These are phyloP conservation scores for Leptographium radiaticola DNA, from an alignment of 2,329 filamentous ascomycete genomes.

Conservation along the genomic window DNA sequence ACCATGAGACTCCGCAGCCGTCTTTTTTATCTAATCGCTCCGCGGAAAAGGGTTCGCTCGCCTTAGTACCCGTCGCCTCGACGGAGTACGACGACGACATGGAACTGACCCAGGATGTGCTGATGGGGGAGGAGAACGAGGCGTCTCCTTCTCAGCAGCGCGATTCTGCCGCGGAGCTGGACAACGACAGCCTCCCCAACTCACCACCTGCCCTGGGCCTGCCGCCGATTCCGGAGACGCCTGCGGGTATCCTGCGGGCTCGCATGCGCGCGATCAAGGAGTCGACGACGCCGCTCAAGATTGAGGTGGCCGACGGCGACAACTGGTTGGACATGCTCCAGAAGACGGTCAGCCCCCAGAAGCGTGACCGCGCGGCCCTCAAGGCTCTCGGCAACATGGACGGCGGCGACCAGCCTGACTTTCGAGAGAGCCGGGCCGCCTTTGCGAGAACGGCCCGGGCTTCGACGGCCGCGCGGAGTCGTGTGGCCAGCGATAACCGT, in stretches of 20 bases:
- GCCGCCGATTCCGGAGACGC: slow-evolving; percentile 34
- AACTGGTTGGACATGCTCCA: slow-evolving; percentile 92
- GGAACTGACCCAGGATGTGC: slow-evolving; percentile 62
- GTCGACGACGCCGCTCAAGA: slow-evolving; percentile 41
- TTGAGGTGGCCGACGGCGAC: slow-evolving; percentile 55
- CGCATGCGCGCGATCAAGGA: slow-evolving; percentile 51
- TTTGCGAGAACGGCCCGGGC: slow-evolving; percentile 10
- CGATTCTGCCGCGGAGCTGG: slow-evolving; percentile 64
- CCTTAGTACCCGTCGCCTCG: slow-evolving; percentile 36
- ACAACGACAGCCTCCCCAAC: slow-evolving; percentile 20
- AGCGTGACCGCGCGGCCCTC: slow-evolving; percentile 71
- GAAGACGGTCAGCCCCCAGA: slow-evolving; percentile 86
- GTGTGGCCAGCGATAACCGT: slow-evolving; percentile 33
- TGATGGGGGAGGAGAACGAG: slow-evolving; percentile 57
- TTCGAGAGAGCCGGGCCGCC: slow-evolving; percentile 16
- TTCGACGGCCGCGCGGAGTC: slow-evolving; percentile 17
- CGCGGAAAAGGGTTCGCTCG: slow-evolving; percentile 59
- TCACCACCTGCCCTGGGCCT: slow-evolving; percentile 37
- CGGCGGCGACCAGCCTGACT: slow-evolving; percentile 35
- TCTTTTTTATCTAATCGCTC: slow-evolving; percentile 93
- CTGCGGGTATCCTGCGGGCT: slow-evolving; percentile 49
- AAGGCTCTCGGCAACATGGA: slow-evolving; percentile 44
- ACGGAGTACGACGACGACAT: slow-evolving; percentile 50
- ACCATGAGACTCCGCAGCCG: slow-evolving; percentile 37
- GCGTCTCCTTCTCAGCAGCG: slow-evolving; percentile 64